Base-by-base conservation (phyloP, 2,329 filamentous ascomycete species). In the Seiridium cupressi region DNA sequence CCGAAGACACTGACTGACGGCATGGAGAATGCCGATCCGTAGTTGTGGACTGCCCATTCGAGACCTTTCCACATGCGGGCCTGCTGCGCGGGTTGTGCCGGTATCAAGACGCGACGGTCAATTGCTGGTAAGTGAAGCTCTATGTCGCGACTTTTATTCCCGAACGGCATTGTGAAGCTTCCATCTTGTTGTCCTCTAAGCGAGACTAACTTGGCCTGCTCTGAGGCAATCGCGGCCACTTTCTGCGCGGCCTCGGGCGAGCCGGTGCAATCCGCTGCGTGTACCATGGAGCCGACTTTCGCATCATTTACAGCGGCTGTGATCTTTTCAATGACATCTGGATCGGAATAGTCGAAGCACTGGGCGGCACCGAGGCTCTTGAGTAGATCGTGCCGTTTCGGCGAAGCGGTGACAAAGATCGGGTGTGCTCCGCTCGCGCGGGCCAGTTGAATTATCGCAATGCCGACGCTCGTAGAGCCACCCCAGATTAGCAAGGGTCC, bases 401-500 rank as follows among this genome's bases (percentile, higher is more conserved):
- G 55, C 5, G 70, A 72, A 0, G 71, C 69, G 0, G 74, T 76
- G 1, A 71, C 69, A 32, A 76, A 66, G 13, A 78, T 74, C 10
- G 67, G 65, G 0, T 60, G 60, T 5, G 65, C 62, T 3, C 74
- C 76, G 1, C 71, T 68, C 0, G 69, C 69, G 5, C 62, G 64
- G 0, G 74, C 74, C 2, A 76, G 61, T 55, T 77, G 74, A 13
- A 77, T 69, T 4, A 72, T 72, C 31, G 67, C 69, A 36, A 68
- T 62, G 6, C 76, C 76, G 1, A 77, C 74, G 44, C 66, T 69
- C 1, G 70, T 69, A 3, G 68, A 69, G 6, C 72, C 76, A n/a
- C 74, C 76, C 76, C 76, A 77, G 48, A 77, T 68, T 13, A 77
- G 60, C 5, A 76, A 5, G 1, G 66, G 65, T 5, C 69, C 61